Conservation (phyloP, 495 filamentous ascomycete species). For the Trichoderma erinaceum region DNA sequence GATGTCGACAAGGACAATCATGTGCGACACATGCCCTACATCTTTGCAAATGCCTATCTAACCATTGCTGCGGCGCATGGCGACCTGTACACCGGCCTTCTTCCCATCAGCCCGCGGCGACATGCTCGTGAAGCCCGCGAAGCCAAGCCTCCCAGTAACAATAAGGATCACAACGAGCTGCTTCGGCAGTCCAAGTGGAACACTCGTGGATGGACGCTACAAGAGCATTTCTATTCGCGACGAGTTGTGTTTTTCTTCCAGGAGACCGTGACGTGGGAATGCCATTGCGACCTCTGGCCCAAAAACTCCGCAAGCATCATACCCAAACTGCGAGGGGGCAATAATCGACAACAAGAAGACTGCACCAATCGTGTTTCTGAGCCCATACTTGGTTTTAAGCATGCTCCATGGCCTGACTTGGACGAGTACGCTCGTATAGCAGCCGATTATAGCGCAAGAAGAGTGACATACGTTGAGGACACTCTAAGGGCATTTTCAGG, state of each 20-base stretch:
- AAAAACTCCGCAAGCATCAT: not conserved
- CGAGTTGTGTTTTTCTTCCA: conserved; percentile 19
- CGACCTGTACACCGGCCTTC: conserved; percentile 18
- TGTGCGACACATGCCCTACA: conserved; percentile 23
- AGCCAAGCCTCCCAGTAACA: not conserved
- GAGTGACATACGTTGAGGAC: conserved; percentile 18
- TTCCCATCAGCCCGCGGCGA: conserved; percentile 9
- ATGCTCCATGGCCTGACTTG: conserved; percentile 18
- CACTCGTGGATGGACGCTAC: conserved; percentile 22
- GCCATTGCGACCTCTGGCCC: conserved; percentile 15
- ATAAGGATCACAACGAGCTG: conserved; percentile 14
- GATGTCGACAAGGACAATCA: conserved; percentile 21
- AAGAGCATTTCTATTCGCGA: conserved; percentile 20
- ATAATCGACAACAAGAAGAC: conserved; percentile 1
- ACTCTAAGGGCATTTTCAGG: conserved; percentile 21
- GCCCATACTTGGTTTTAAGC: conserved; percentile 11
- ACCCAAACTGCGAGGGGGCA: not conserved
- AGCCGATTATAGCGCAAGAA: conserved; percentile 19
- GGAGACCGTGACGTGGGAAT: conserved; percentile 19
- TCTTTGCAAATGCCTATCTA: conserved; percentile 25
- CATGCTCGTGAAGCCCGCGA: not conserved
- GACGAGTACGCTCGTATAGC: conserved; percentile 20
- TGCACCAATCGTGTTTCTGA: not conserved
- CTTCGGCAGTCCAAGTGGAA: conserved; percentile 16
- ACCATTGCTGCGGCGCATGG: conserved; percentile 25